Evolutionary conservation across 306 rosid genomes (phyloP).

Genomic region (Quercus suber): DNA sequence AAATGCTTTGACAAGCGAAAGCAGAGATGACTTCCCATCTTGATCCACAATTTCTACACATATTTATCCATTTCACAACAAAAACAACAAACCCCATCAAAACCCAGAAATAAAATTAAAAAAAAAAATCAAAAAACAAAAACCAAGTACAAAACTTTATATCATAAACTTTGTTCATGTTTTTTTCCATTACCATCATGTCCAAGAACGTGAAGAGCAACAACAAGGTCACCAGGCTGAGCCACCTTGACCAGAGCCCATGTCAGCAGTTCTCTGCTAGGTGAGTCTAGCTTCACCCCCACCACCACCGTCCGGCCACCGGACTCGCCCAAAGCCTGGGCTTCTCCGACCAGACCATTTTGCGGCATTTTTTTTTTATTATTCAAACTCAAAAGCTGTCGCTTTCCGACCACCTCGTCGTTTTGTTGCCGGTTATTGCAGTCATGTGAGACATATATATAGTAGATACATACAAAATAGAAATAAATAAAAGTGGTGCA

Average conservation of each 20-base stretch:
- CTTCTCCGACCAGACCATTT: constrained; percentile 29
- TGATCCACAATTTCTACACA: constrained; percentile 63
- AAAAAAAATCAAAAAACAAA: neutral
- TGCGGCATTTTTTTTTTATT: constrained; percentile 33
- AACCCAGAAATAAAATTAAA: neutral
- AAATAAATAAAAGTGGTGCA: neutral
- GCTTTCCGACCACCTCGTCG: constrained; percentile 8
- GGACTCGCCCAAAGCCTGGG: constrained; percentile 24
- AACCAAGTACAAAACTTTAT: neutral
- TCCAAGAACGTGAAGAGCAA: constrained; percentile 88
- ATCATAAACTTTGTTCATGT: neutral
- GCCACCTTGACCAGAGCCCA: constrained; percentile 97
- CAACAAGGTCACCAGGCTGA: constrained; percentile 73
- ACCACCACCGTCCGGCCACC: constrained; percentile 66
- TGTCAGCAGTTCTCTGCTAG: constrained; percentile 80
- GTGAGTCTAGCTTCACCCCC: constrained; percentile 78
- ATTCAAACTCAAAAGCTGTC: neutral
- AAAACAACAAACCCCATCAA: constrained; percentile 15
- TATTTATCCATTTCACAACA: constrained; percentile 15
- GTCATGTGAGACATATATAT: neutral
- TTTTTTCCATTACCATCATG: constrained; percentile 44
- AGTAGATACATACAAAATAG: too few species aligned
- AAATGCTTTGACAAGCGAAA: constrained; percentile 85
- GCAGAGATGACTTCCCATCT: constrained; percentile 81
- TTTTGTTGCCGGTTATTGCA: constrained; percentile 28